These are phyloP conservation scores for Aspergillus cristatus DNA, from an alignment of 495 filamentous ascomycete species.

Conservation along the genomic window DNA sequence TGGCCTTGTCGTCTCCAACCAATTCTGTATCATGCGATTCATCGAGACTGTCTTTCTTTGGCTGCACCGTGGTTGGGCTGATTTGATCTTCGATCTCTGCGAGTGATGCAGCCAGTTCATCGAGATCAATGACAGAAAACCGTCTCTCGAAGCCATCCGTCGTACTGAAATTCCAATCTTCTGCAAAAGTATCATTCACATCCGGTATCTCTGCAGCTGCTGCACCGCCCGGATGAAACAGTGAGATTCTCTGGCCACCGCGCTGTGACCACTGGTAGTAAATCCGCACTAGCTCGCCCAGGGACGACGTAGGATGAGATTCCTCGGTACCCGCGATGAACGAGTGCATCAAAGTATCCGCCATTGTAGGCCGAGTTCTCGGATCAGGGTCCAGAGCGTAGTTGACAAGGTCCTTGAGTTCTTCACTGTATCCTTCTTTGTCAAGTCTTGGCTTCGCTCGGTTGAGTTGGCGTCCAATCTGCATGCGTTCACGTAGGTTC, in stretches of 20 bases:
- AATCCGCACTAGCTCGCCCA: conserved; percentile 64
- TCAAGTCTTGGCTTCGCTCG: conserved; percentile 58
- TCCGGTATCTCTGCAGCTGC: conserved; percentile 46
- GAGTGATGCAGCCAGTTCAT: conserved; percentile 34
- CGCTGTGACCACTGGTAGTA: conserved; percentile 80
- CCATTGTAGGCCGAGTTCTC: conserved; percentile 57
- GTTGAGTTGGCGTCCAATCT: conserved; percentile 56
- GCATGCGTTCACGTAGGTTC: conserved; percentile 35
- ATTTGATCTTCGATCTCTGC: conserved; percentile 29
- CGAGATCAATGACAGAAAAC: conserved; percentile 38
- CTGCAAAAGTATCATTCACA: conserved; percentile 36
- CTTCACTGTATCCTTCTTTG: conserved; percentile 61
- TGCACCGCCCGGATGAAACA: conserved; percentile 71
- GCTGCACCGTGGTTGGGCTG: conserved; percentile 15
- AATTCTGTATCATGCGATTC: conserved; percentile 18
- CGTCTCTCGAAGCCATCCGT: conserved; percentile 71
- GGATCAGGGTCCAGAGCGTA: conserved; percentile 74
- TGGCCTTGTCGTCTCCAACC: conserved; percentile 31
- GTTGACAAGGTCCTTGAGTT: conserved; percentile 65
- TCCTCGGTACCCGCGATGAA: conserved; percentile 50
- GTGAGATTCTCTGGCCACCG: conserved; percentile 73
- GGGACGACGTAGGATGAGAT: conserved; percentile 57
- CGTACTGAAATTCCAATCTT: conserved; percentile 91
- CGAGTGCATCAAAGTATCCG: conserved; percentile 35
- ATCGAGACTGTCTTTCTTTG: conserved; percentile 16